Percentiles rank a stretch among this genome's conserved stretches.
Evolutionary conservation across 345 rosid genomes (phyloP).

Genomic region (Psidium guajava): DNA sequence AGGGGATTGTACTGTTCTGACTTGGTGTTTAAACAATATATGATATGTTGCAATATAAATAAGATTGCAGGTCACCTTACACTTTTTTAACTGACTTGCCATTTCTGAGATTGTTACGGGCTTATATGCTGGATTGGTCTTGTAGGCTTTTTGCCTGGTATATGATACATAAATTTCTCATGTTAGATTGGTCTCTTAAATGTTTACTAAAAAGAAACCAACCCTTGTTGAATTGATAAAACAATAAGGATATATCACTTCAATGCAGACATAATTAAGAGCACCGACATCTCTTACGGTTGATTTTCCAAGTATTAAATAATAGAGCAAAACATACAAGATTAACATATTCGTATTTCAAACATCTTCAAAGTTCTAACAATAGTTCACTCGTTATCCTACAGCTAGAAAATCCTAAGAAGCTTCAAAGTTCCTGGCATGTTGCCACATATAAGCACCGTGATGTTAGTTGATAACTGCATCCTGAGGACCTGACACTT

Average conservation of each 20-base stretch:
- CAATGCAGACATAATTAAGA: background rate
- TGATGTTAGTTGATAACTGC: too few relatives aligned
- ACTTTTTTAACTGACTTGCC: background rate
- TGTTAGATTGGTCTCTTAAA: background rate
- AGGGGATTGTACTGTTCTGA: background rate
- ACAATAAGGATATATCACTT: background rate
- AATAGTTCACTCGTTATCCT: background rate
- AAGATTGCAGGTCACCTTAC: background rate
- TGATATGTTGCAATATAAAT: background rate
- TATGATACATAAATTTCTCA: background rate
- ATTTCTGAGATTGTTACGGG: background rate
- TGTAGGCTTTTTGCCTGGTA: background rate
- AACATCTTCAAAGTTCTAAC: background rate
- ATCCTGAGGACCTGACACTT: background rate
- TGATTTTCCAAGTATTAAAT: background rate
- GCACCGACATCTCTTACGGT: background rate
- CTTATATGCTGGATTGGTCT: background rate
- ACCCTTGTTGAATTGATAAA: background rate
- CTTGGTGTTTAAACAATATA: background rate
- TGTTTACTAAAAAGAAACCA: background rate
- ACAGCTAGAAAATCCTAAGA: background rate
- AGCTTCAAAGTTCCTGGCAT: background rate
- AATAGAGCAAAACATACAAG: background rate
- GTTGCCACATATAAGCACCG: background rate
- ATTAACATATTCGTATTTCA: background rate